Evolutionary conservation across 805 yeast species (phyloP).

Genomic region (Candida glaebosa): DNA sequence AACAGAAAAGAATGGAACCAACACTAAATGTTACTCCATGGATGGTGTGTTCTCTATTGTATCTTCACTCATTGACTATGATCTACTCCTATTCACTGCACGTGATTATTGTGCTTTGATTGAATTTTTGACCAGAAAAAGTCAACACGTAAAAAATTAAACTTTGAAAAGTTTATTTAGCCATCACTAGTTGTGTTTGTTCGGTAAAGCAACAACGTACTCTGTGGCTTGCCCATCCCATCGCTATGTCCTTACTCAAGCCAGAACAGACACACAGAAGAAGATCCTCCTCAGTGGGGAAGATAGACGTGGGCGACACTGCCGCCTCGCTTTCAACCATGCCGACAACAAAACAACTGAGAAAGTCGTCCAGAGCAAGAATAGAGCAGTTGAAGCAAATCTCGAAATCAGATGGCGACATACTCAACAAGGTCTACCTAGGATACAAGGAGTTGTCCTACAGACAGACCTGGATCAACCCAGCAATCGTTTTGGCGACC

Average conservation of each 20-base stretch:
- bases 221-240: not conserved
- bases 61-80: too few species aligned
- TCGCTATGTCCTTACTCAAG: not conserved
- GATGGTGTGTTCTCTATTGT: too few species aligned
- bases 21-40: too few species aligned
- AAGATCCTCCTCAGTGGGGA: constrained; percentile 71
- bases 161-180: not conserved
- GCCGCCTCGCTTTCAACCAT: constrained; percentile 66
- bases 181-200: too few species aligned
- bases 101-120: too few species aligned
- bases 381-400: constrained; percentile 25
- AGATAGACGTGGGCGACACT: constrained; percentile 69
- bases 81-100: too few species aligned
- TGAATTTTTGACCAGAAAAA: too few species aligned
- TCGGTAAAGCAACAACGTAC: too few species aligned
- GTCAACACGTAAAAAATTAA: too few species aligned
- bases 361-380: constrained; percentile 31
- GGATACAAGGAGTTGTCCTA: constrained; percentile 56
- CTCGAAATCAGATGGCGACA: constrained; percentile 44
- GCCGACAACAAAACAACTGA: constrained; percentile 43
- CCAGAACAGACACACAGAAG: constrained; percentile 12
- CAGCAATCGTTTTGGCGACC: constrained; percentile 46
- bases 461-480: constrained; percentile 71
- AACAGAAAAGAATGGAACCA: too few species aligned
- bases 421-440: constrained; percentile 52